Evolutionary conservation across 164 flowering plant genomes (phyloP), one percentile per base, ranked within the genome.

Genomic region (Umbilicus rupestris): DNA sequence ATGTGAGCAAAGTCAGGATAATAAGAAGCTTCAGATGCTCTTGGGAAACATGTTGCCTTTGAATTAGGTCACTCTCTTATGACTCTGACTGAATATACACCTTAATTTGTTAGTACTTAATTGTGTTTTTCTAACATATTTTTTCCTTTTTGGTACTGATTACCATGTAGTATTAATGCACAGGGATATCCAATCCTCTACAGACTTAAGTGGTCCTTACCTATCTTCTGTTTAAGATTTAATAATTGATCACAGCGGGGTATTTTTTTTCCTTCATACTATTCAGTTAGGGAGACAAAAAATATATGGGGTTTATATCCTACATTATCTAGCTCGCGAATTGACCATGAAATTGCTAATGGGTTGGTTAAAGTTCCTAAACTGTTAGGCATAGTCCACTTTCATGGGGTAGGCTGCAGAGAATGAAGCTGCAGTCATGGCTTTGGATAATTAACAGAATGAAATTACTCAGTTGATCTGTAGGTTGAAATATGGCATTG

Each of bases 1-100:
- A 29, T 26, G 19, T 55, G 60, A 11, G 30, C 60, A 28, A 14
- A 55, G 60, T 55, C 60, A 28, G 60, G 33, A 55, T 55, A 55
- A 55, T 55, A 55, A 28, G 58, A 52, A 52, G 58, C 58, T 52
- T 52, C 58, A 52, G 58, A 52, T 52, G 58, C 58, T 52, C 58
- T 52, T 24, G 58, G 58, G 31, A 24, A 52, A 52, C 58, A 22
- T 52, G 58, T 26, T 26, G 58, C 58, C 28, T 22, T 52, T 52
- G 11, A 24, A 52, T 22, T 24, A 0, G 58, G 58, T 52, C 29
- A 52, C 58, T 52, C 58, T 24, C 24, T 22, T 26, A 50, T 24
- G 58, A 52, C 58, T 52, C 58, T 52, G 30, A 52, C 58, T 52
- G 58, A 24, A 22, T 49, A 49, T 30, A 22, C 16, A 5, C 9